Base-by-base conservation (phyloP, 1,284 basidiomycete species). In the Anthracocystis walkeri region DNA sequence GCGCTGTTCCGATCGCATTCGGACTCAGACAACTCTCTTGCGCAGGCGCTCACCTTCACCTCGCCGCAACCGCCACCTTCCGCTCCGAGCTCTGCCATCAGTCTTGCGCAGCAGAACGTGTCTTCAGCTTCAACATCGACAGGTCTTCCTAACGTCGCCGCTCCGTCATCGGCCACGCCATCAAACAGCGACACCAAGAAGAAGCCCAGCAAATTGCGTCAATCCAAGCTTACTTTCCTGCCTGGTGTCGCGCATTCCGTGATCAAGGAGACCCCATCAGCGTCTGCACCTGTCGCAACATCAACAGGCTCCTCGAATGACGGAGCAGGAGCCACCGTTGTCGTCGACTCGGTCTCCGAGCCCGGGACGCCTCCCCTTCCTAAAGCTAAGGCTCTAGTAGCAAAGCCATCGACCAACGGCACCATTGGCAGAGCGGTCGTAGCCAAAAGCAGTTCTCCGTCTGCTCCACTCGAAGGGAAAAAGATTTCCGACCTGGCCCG, bases 301-400 rank as follows among this genome's bases (percentile, higher is more conserved):
- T 11, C 20, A 3, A 4, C 25, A 10, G 2, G 25, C 1, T 12
- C 42, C 1, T 12, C 52, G 0, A n/a, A 16, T 12, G 27, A 18
- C 31, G 44, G n/a, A 20, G 11, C 29, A 11, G 35, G 25, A 2
- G 4, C 20, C 4, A 31, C 38, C 14, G 38, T 29, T 41, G 23
- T 42, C 7, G 11, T 38, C 27, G 57, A 57, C 33, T n/a, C 25
- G 4, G 45, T 10, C 0, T 55, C 62, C 16, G 73, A 65, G 51
- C 66, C 72, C 7, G 44, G 50, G n/a, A 75, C 73, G 7, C 66
- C 73, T 20, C 66, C 73, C 3, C 44, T 70, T 18, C 66, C 67
- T 16, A 50, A 59, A 6, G 63, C 67, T 45, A 63, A 62, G 44
- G 64, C 64, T 2, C 20, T 70, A 20, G 59, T 64, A n/a, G 21